These are phyloP conservation scores for Picea sitchensis DNA, from an alignment of 75 land plant species.

Conservation along the genomic window DNA sequence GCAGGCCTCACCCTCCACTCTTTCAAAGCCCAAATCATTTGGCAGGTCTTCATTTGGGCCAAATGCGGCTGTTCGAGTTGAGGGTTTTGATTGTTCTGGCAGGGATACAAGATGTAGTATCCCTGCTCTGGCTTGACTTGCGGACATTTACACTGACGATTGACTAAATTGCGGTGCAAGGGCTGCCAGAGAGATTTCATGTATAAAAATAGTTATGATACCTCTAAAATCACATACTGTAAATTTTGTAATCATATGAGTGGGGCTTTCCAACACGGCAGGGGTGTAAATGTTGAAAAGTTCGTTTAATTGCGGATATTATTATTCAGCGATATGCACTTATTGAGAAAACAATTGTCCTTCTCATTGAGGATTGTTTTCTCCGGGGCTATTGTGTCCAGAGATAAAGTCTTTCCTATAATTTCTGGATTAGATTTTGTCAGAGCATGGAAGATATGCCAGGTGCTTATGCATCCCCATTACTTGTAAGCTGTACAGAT, in stretches of 20 bases:
- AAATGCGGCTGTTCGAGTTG: constrained; percentile 39
- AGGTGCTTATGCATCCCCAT: no score
- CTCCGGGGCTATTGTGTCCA: constrained; percentile 4
- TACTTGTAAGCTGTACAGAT: no score
- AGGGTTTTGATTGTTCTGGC: constrained; percentile 43
- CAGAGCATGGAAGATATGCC: neutral
- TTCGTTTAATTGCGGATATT: constrained; percentile 5
- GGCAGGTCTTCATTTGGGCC: constrained; percentile 18
- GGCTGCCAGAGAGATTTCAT: neutral
- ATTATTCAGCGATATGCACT: neutral
- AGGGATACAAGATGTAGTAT: constrained; percentile 41
- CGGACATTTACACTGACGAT: neutral
- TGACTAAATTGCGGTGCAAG: neutral
- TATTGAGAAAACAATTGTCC: neutral
- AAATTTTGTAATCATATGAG: constrained; percentile 8
- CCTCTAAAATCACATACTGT: constrained; percentile 9
- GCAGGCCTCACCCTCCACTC: constrained; percentile 16
- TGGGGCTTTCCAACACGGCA: constrained; percentile 7
- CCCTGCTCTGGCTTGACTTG: constrained; percentile 31
- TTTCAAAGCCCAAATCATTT: constrained; percentile 26
- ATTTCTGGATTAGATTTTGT: constrained; percentile 9
- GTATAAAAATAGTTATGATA: constrained; percentile 4
- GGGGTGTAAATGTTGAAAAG: neutral
- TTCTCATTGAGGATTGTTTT: constrained; percentile 6
- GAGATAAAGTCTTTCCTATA: constrained; percentile 2